Conservation (phyloP, 352 stramenopile genomes). For the Aphanomyces astaci region DNA sequence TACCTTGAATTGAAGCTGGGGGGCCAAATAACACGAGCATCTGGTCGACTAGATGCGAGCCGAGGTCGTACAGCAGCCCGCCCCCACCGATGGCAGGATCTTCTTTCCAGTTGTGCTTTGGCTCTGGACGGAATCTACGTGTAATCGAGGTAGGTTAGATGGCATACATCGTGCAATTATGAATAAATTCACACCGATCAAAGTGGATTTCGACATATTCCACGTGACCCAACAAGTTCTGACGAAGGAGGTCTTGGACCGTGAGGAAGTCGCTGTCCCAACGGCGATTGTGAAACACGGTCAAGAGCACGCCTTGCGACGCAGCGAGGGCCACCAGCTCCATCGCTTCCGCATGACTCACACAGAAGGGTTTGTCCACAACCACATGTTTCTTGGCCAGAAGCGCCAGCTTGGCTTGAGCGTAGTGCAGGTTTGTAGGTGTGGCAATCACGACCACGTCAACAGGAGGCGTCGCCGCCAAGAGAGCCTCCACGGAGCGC, state of each 20-base stretch:
- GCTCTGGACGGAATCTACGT: slow-evolving; percentile 38
- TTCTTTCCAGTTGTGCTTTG: slow-evolving; percentile 80
- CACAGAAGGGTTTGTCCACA: slow-evolving; percentile 65
- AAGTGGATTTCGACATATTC: slow-evolving; percentile 53
- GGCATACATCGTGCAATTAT: too few species aligned
- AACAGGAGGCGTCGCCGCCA: slow-evolving; percentile 35
- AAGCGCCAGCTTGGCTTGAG: slow-evolving; percentile 60
- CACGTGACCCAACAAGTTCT: slow-evolving; percentile 43
- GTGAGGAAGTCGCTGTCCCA: slow-evolving; percentile 75
- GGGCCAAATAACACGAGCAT: slow-evolving; percentile 54
- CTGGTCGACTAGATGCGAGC: slow-evolving; percentile 59
- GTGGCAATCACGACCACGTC: slow-evolving; percentile 69
- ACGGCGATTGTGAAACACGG: slow-evolving; percentile 70
- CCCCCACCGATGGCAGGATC: slow-evolving; percentile 38
- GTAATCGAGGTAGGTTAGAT: too few species aligned
- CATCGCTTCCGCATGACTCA: slow-evolving; percentile 42
- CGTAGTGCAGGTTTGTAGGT: slow-evolving; percentile 63
- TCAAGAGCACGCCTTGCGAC: slow-evolving; percentile 49
- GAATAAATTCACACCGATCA: too few species aligned
- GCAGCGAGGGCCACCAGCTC: slow-evolving; percentile 44
- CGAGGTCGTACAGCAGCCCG: slow-evolving; percentile 64
- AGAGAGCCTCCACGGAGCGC: slow-evolving; percentile 59
- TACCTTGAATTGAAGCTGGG: slow-evolving; percentile 32
- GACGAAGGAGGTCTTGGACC: slow-evolving; percentile 38
- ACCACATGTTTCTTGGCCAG: slow-evolving; percentile 66